Conservation (phyloP, 352 stramenopile genomes). For the Globisporangium cylindrosporum region DNA sequence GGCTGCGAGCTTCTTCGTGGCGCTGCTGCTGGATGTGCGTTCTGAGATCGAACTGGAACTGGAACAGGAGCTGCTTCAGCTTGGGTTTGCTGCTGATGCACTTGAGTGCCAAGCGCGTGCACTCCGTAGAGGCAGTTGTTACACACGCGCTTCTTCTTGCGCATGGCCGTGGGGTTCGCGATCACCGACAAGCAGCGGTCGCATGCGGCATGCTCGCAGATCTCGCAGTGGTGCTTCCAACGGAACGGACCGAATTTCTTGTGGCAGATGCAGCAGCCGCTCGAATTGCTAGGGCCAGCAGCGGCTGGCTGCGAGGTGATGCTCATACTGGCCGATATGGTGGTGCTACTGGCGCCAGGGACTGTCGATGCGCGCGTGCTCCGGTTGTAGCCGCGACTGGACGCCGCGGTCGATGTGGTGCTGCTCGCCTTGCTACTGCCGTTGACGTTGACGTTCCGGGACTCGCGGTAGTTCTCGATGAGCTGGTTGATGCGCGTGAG, state of each 20-base stretch:
- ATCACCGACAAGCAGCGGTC: slow-evolving; percentile 63
- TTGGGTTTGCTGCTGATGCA: not conserved
- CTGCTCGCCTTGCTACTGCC: not conserved
- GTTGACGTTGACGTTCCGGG: slow-evolving; percentile 7
- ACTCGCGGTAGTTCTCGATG: slow-evolving; percentile 40
- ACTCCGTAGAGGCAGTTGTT: slow-evolving; percentile 59
- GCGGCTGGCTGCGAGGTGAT: slow-evolving; percentile 14
- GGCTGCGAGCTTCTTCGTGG: not conserved
- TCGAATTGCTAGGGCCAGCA: slow-evolving; percentile 10
- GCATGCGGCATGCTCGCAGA: slow-evolving; percentile 56
- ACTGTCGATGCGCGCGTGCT: slow-evolving; percentile 6
- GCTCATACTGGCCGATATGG: slow-evolving; percentile 8
- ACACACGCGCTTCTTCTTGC: slow-evolving; percentile 70
- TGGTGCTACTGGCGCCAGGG: slow-evolving; percentile 13
- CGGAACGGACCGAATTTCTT: slow-evolving; percentile 73
- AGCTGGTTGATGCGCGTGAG: slow-evolving; percentile 59
- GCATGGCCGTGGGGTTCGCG: slow-evolving; percentile 42
- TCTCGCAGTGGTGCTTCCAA: slow-evolving; percentile 68
- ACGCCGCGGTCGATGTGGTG: slow-evolving; percentile 1
- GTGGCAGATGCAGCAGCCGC: slow-evolving; percentile 47
- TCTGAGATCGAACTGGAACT: not conserved
- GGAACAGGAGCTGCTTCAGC: not conserved
- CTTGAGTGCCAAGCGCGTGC: slow-evolving; percentile 23
- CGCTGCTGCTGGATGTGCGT: not conserved
- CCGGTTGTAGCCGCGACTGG: slow-evolving; percentile 2